Percentiles rank a stretch among this genome's conserved stretches.
Evolutionary conservation across 163 green algal genomes (phyloP).

Genomic region (Chlamydomonas reinhardtii): DNA sequence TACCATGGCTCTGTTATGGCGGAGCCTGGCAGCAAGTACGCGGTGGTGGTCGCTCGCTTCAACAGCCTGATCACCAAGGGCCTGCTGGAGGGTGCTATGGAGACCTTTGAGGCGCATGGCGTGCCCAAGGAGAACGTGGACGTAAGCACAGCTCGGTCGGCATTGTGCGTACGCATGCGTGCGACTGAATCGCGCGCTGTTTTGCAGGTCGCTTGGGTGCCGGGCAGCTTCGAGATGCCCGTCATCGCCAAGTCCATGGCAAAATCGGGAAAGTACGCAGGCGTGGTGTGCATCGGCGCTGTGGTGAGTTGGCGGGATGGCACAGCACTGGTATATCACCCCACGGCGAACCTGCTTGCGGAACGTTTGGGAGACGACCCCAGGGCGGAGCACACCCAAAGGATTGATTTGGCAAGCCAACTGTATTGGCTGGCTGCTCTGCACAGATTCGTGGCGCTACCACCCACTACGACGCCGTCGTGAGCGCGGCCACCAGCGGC

Average conservation of each 20-base stretch:
- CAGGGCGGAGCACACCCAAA: too few species aligned
- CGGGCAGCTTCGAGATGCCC: slow-evolving; percentile 96
- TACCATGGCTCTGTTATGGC: slow-evolving; percentile 56
- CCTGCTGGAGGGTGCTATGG: slow-evolving; percentile 89
- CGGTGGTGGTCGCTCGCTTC: slow-evolving; percentile 91
- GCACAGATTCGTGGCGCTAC: slow-evolving; percentile 94
- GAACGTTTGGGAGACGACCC: not conserved
- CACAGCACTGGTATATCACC: too few species aligned
- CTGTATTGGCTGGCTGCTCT: not conserved
- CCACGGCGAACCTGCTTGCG: not conserved
- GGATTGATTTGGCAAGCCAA: not conserved
- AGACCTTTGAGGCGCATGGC: slow-evolving; percentile 83
- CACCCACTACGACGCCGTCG: slow-evolving; percentile 97
- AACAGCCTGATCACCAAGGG: slow-evolving; percentile 96
- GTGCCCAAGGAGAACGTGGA: slow-evolving; percentile 77
- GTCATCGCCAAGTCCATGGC: slow-evolving; percentile 94
- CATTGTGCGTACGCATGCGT: not conserved
- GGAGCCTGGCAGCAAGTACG: slow-evolving; percentile 64
- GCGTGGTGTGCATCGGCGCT: slow-evolving; percentile 92
- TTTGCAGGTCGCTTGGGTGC: slow-evolving; percentile 93
- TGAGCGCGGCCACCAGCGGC: slow-evolving; percentile 86
- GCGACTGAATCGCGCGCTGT: too few species aligned
- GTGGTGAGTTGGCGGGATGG: slow-evolving; percentile 88
- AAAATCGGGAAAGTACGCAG: slow-evolving; percentile 90
- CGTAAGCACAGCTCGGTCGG: slow-evolving; percentile 58